Percentiles rank a stretch among this genome's conserved stretches.
Conservation (phyloP, 2,329 filamentous ascomycete species). For the Pseudocercospora pini-densiflorae region DNA sequence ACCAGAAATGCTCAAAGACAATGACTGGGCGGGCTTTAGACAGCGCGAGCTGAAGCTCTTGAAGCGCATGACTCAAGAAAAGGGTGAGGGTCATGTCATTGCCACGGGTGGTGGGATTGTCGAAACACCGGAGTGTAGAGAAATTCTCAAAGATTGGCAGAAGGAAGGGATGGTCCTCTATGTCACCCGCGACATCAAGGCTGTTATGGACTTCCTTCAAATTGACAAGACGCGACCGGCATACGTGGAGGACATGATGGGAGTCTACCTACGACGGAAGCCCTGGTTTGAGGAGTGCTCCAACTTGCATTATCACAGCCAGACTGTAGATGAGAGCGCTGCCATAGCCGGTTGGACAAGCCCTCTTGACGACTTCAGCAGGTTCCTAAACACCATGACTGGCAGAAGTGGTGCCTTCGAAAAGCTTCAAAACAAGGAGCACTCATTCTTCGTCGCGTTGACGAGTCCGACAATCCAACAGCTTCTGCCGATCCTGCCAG, state of each 20-base stretch:
- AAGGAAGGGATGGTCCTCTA: constrained; percentile 84
- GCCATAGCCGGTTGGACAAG: constrained; percentile 40
- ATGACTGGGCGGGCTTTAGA: constrained; percentile 88
- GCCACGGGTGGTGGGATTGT: constrained; percentile 95
- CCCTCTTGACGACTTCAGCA: constrained; percentile 65
- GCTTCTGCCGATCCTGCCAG: constrained; percentile 67
- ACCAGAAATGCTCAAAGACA: constrained; percentile 78
- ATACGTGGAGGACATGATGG: constrained; percentile 89
- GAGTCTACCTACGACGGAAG: constrained; percentile 86
- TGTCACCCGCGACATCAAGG: constrained; percentile 83
- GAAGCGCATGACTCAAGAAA: constrained; percentile 73
- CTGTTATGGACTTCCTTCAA: constrained; percentile 86
- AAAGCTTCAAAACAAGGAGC: constrained; percentile 64
- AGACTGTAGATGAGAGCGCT: constrained; percentile 56
- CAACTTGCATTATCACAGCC: constrained; percentile 91
- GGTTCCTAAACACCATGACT: constrained; percentile 72
- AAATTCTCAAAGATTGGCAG: constrained; percentile 74
- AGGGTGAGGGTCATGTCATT: constrained; percentile 77
- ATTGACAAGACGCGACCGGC: constrained; percentile 89
- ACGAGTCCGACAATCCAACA: constrained; percentile 76
- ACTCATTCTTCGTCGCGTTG: constrained; percentile 91
- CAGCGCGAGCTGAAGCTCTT: constrained; percentile 77
- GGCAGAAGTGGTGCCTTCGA: constrained; percentile 61
- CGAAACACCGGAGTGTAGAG: constrained; percentile 78
- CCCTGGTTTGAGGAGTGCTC: constrained; percentile 92